Conservation (phyloP, 2,329 filamentous ascomycete species). For the Pseudogymnoascus sp. region DNA sequence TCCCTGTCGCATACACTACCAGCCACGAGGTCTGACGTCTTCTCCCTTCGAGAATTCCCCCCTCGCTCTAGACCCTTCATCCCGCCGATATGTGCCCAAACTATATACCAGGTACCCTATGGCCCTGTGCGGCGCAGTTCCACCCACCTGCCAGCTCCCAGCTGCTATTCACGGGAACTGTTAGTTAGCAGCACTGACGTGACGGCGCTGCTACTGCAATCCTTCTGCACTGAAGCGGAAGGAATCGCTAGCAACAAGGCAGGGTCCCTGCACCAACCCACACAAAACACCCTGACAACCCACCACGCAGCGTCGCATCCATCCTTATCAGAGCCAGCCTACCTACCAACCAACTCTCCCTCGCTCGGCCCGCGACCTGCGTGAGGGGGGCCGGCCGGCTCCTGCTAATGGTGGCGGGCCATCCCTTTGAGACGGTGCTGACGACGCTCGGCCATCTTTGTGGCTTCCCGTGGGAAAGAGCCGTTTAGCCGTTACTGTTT, state of each 20-base stretch:
- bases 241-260: background rate
- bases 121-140: background rate
- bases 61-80: background rate
- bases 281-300: background rate
- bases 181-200: background rate
- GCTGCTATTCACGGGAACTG: background rate
- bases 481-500: slow-evolving; percentile 1
- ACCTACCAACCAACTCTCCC: background rate
- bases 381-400: background rate
- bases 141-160: background rate
- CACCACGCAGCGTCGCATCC: background rate
- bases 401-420: background rate
- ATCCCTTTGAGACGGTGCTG: background rate
- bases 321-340: background rate
- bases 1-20: background rate
- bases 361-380: background rate
- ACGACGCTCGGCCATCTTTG: background rate
- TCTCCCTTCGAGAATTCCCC: background rate
- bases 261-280: background rate
- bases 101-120: background rate
- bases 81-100: background rate
- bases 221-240: background rate
- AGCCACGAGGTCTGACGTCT: background rate
- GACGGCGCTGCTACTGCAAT: background rate
- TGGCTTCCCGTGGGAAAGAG: background rate